A percentile compares a stretch with the other conserved stretches of the same genome.
These are phyloP conservation scores for Talaromyces nanjingensis DNA, from an alignment of 495 filamentous ascomycete genomes.

Conservation along the genomic window DNA sequence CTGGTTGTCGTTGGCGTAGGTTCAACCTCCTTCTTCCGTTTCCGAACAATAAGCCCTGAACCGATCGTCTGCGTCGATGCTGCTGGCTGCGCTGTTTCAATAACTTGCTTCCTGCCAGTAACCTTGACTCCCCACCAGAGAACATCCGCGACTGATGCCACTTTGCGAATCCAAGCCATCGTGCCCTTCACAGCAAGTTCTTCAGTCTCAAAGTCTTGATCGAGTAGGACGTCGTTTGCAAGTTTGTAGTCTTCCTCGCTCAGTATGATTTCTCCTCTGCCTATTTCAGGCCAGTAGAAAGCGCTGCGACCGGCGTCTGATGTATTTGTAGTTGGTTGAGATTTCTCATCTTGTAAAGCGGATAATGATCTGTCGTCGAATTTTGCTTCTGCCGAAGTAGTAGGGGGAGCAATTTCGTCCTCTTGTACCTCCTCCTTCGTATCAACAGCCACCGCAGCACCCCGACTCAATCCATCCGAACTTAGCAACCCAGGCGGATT, in stretches of 20 bases:
- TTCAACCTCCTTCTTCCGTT: constrained; percentile 40
- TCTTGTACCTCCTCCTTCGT: constrained; percentile 6
- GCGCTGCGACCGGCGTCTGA: constrained; percentile 31
- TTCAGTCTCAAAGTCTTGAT: constrained; percentile 72
- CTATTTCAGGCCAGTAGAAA: constrained; percentile 62
- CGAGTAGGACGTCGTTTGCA: constrained; percentile 71
- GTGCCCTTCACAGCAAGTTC: constrained; percentile 65
- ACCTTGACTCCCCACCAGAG: constrained; percentile 50
- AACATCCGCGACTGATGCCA: constrained; percentile 44
- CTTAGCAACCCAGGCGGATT: constrained; percentile 40
- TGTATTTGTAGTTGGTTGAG: constrained; percentile 12
- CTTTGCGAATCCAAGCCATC: constrained; percentile 61
- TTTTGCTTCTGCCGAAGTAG: constrained; percentile 8
- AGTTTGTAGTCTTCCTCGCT: constrained; percentile 67
- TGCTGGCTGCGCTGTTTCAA: not conserved
- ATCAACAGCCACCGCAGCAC: not conserved
- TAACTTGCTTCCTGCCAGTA: constrained; percentile 32
- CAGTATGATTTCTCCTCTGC: constrained; percentile 64
- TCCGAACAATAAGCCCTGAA: constrained; percentile 32
- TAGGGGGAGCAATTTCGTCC: not conserved
- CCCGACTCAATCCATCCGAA: constrained; percentile 15
- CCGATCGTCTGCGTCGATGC: constrained; percentile 5
- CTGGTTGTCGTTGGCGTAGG: constrained; percentile 18
- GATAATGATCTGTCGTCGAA: constrained; percentile 23
- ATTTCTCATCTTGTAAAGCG: constrained; percentile 47